phyloP scores from a whole-genome alignment of 352 stramenopile species.

The Pythium chondricola region DNA sequence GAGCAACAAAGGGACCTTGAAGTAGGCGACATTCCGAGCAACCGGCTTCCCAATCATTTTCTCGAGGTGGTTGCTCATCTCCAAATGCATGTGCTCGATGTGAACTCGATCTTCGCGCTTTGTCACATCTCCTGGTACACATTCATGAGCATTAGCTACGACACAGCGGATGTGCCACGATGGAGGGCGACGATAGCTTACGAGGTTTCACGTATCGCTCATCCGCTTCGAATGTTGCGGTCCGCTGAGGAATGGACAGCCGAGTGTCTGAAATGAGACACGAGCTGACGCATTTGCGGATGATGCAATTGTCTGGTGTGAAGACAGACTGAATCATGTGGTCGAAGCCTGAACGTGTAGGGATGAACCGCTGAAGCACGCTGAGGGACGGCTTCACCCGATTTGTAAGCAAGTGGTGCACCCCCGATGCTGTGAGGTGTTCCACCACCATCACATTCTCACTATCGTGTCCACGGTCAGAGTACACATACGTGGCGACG shows the following conservation, averaged over 20 bases:
- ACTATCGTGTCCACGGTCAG: conserved; percentile 33
- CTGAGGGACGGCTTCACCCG: conserved; percentile 50
- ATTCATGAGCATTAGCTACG: not conserved
- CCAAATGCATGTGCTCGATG: conserved; percentile 50
- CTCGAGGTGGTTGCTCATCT: conserved; percentile 51
- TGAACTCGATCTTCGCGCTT: conserved; percentile 35
- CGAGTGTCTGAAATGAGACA: conserved; percentile 36
- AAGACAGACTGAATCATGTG: conserved; percentile 59
- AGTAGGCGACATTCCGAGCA: conserved; percentile 48
- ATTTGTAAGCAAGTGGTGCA: conserved; percentile 40
- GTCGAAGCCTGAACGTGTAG: conserved; percentile 66
- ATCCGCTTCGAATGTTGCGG: conserved; percentile 52
- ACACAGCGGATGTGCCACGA: too few relatives aligned
- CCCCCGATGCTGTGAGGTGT: conserved; percentile 34
- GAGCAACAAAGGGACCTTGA: conserved; percentile 37
- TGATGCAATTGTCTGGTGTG: conserved; percentile 42
- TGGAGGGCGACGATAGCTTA: conserved; percentile 25
- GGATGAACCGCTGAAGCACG: conserved; percentile 62
- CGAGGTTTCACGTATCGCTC: conserved; percentile 37
- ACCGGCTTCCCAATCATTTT: conserved; percentile 62
- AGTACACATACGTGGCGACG: conserved; percentile 49
- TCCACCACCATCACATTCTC: conserved; percentile 49
- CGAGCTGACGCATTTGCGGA: conserved; percentile 64
- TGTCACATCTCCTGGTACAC: conserved; percentile 33
- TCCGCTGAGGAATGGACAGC: conserved; percentile 31